Base-by-base conservation (phyloP, 2,329 filamentous ascomycete genomes). In the Magnaporthiopsis poae region DNA sequence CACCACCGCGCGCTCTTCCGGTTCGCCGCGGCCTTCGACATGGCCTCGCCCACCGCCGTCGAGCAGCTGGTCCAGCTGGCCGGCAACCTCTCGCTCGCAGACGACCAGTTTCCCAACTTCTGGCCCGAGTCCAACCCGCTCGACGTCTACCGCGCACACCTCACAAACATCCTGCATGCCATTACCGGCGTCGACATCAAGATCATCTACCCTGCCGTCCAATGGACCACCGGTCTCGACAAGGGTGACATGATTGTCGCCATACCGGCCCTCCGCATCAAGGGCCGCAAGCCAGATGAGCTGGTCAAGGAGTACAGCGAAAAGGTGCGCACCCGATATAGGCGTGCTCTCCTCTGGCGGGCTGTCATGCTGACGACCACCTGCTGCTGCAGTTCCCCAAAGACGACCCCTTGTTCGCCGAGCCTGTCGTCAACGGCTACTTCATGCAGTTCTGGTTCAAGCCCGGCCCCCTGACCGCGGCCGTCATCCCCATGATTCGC, bases 361-460 rank as follows among this genome's bases (percentile, higher is more conserved):
- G 3, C 35, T n/a, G 39, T 60, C 25, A 62, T 61, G 66, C 68
- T 71, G 33, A 68, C 69, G 5, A 61, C 46, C 27, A 4, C n/a
- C 3, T 31, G 31, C 11, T 27, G 5, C 13, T 62, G 60, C 69
- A 90, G 85, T 92, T 91, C 76, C 89, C 90, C 65, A 71, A 74
- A 29, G 86, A 90, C 69, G 90, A 88, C 69, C 85, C 89, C 27
- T 82, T 96, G 33, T 82, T 95, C 69, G 84, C 89, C 71, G 88
- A 88, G 75, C 91, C 91, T 21, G 79, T 81, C 15, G 80, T 82
- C n/a, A 83, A 81, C 68, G 89, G 88, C 70, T 85, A 86, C 63
- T 92, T 91, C 72, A 78, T 96, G 60, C 85, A 87, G 71, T 94
- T 96, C 80, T 93, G 88, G 81, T 90, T 93, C 83, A 90, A 90